Evolutionary conservation across 1,139 yeast species (phyloP).

Genomic region (Ogataea hybrid): DNA sequence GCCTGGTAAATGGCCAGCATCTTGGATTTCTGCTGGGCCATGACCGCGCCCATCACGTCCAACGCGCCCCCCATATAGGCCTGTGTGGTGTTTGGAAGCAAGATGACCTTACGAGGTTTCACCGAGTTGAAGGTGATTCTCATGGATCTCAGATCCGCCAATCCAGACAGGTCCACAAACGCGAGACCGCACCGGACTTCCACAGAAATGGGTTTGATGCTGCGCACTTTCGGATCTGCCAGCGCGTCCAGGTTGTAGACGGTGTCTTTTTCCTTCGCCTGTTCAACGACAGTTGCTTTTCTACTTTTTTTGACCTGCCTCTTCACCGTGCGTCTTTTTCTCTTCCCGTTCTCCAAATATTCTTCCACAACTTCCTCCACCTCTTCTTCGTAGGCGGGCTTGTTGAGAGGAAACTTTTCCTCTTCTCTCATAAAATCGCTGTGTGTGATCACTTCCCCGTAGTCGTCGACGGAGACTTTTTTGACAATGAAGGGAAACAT

Average conservation of each 20-base stretch:
- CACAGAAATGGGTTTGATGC: slow-evolving; percentile 42
- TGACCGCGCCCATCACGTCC: slow-evolving; percentile 20
- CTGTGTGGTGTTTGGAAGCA: slow-evolving; percentile 35
- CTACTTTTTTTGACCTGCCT: slow-evolving; percentile 31
- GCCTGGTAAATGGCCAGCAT: slow-evolving; percentile 17
- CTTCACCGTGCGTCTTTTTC: slow-evolving; percentile 40
- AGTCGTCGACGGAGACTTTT: slow-evolving; percentile 72
- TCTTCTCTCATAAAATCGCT: slow-evolving; percentile 67
- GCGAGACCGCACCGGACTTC: slow-evolving; percentile 68
- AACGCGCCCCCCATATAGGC: slow-evolving; percentile 22
- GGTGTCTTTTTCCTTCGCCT: slow-evolving; percentile 35
- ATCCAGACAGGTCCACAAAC: slow-evolving; percentile 79
- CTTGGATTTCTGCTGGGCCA: slow-evolving; percentile 21
- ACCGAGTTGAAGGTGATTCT: slow-evolving; percentile 75
- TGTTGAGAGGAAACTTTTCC: slow-evolving; percentile 34
- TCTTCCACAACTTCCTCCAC: slow-evolving; percentile 16
- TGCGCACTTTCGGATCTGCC: slow-evolving; percentile 47
- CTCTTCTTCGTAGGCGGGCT: slow-evolving; percentile 30
- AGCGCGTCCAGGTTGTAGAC: slow-evolving; percentile 55
- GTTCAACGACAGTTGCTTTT: slow-evolving; percentile 19
- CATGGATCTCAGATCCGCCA: slow-evolving; percentile 81
- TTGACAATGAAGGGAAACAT: slow-evolving; percentile 73
- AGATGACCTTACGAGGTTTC: slow-evolving; percentile 72
- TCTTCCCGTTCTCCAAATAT: slow-evolving; percentile 30
- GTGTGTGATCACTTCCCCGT: slow-evolving; percentile 69